A percentile compares a stretch with the other conserved stretches of the same genome.
phyloP scores from a whole-genome alignment of 345 rosid genomes.

The Eucalyptus globulus region DNA sequence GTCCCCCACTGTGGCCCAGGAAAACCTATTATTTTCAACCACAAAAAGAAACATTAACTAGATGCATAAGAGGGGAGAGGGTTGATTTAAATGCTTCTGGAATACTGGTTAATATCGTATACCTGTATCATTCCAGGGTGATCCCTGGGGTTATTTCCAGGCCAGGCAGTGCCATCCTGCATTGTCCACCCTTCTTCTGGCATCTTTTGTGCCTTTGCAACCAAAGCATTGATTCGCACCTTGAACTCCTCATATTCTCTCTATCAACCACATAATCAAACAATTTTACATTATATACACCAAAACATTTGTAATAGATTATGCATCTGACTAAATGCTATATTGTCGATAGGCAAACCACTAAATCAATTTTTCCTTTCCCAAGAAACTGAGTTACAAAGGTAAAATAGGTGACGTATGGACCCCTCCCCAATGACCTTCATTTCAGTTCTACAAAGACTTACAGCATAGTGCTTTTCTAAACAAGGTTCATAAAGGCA shows the following conservation, averaged over 20 bases:
- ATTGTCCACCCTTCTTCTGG: slow-evolving; percentile 99
- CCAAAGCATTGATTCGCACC: slow-evolving; percentile 98
- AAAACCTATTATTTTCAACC: slow-evolving; percentile 48
- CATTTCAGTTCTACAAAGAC: neutral
- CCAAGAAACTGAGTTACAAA: neutral
- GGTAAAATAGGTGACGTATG: neutral
- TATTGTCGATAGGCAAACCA: neutral
- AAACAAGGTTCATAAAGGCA: neutral
- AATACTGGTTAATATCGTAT: neutral
- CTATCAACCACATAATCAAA: slow-evolving; percentile 16
- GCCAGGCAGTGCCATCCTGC: slow-evolving; percentile 99
- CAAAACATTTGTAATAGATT: neutral
- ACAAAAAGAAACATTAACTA: neutral
- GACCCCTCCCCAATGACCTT: neutral
- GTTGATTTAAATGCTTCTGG: neutral
- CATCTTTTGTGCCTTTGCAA: slow-evolving; percentile 95
- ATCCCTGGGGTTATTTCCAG: slow-evolving; percentile 97
- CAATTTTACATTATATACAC: neutral
- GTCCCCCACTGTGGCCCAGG: slow-evolving; percentile 97
- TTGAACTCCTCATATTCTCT: slow-evolving; percentile 99
- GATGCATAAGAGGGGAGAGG: neutral
- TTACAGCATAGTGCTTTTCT: neutral
- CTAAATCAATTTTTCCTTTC: neutral
- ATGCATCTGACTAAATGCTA: neutral
- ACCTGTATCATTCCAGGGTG: slow-evolving; percentile 99